Evolutionary conservation across 805 yeast species (phyloP).

Genomic region (Saccharomycopsis malanga): DNA sequence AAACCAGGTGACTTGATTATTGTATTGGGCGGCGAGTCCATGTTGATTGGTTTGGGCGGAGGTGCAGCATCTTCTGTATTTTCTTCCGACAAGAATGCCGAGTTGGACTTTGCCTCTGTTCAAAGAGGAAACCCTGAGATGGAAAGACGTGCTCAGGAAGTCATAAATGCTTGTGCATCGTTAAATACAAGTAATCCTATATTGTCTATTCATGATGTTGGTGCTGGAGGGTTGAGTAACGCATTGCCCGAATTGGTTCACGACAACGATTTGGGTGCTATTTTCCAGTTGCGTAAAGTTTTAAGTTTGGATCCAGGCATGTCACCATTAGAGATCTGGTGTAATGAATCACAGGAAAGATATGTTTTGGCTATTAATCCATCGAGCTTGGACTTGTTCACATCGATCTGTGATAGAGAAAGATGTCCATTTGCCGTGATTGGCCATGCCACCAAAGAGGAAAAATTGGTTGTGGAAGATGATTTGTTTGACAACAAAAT

Average conservation of each 20-base stretch:
- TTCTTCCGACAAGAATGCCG: constrained; percentile 96
- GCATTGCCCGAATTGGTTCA: constrained; percentile 97
- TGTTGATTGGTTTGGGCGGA: constrained; percentile 98
- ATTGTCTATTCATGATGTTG: constrained; percentile 96
- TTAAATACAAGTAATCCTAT: constrained; percentile 73
- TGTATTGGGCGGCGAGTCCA: constrained; percentile 95
- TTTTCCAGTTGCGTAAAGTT: constrained; percentile 83
- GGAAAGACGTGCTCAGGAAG: constrained; percentile 99
- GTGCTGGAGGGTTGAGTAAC: constrained; percentile 98
- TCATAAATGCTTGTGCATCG: constrained; percentile 87
- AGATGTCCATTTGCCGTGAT: constrained; percentile 95
- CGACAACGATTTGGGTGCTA: constrained; percentile 93
- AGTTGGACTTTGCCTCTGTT: constrained; percentile 95
- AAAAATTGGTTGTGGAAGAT: constrained; percentile 76
- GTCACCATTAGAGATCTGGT: constrained; percentile 99
- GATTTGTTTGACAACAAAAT: constrained; percentile 73
- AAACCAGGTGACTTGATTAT: constrained; percentile 89
- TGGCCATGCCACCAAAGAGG: constrained; percentile 86
- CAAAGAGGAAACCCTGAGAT: constrained; percentile 99
- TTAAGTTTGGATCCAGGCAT: constrained; percentile 91
- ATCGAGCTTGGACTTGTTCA: constrained; percentile 63
- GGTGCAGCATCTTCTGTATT: constrained; percentile 98
- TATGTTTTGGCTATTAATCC: constrained; percentile 90
- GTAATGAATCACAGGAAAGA: constrained; percentile 98
- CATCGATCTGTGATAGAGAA: constrained; percentile 83